A percentile compares a stretch with the other conserved stretches of the same genome.
These are phyloP conservation scores for Macrolepiota dolichaula DNA, from an alignment of 768 basidiomycete species.

Conservation along the genomic window DNA sequence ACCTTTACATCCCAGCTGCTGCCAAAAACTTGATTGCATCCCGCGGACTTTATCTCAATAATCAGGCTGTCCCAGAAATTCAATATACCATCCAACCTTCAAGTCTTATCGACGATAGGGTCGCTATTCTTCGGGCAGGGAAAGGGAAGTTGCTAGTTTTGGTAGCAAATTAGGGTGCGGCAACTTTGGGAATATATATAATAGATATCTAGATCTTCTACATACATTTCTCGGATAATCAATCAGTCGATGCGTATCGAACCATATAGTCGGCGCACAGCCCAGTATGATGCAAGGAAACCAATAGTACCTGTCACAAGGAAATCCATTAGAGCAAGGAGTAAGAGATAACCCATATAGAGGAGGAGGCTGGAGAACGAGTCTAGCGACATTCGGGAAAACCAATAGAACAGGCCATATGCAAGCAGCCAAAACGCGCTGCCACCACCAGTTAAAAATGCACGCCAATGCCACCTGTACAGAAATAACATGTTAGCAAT, in stretches of 20 bases:
- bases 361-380: constrained; percentile 78
- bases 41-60: constrained; percentile 75
- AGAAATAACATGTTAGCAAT: not conserved
- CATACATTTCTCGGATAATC: constrained; percentile 10
- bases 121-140: constrained; percentile 71
- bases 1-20: constrained; percentile 43
- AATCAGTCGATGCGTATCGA: constrained; percentile 73
- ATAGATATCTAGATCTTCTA: not conserved
- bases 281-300: constrained; percentile 89
- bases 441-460: constrained; percentile 89
- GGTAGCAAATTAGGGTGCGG: constrained; percentile 18
- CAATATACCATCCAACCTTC: constrained; percentile 34
- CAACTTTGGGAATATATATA: not conserved
- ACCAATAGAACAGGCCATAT: constrained; percentile 90
- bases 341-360: constrained; percentile 87
- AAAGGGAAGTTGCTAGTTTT: constrained; percentile 69
- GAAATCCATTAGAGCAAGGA: constrained; percentile 83
- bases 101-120: constrained; percentile 56
- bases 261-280: constrained; percentile 78
- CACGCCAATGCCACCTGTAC: constrained; percentile 91
- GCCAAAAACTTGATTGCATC: constrained; percentile 59
- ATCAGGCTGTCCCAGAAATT: constrained; percentile 48
- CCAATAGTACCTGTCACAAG: constrained; percentile 89
- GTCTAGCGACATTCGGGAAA: constrained; percentile 79
- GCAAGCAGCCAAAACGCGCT: constrained; percentile 88